phyloP scores from a whole-genome alignment of 768 basidiomycete genomes.

The Xerocomellus chrysenteron region DNA sequence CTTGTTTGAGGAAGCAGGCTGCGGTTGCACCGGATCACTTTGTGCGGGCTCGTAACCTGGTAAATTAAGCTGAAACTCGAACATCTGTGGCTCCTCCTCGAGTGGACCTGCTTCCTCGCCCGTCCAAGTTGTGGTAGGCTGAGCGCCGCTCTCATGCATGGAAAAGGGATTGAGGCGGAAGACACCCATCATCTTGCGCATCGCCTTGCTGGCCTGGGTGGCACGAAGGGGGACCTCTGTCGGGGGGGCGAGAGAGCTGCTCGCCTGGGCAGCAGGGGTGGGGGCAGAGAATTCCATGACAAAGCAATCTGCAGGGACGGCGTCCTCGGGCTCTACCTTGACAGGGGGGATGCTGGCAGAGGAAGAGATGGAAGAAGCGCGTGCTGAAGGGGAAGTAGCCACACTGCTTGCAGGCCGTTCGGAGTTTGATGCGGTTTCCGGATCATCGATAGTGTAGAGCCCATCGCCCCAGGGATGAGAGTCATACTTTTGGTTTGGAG shows the following conservation, averaged over 20 bases:
- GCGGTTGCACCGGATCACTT: conserved; percentile 19
- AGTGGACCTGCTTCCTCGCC: conserved; percentile 58
- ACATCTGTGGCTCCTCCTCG: conserved; percentile 56
- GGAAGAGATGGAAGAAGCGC: conserved; percentile 35
- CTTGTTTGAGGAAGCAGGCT: conserved; percentile 6
- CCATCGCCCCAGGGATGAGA: conserved; percentile 29
- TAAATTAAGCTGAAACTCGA: conserved; percentile 63
- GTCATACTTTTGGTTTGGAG: conserved; percentile 21
- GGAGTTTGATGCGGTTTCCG: conserved; percentile 35
- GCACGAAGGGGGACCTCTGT: conserved; percentile 74
- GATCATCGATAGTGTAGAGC: conserved; percentile 35
- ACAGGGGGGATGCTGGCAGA: conserved; percentile 30
- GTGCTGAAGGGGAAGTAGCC: conserved; percentile 36
- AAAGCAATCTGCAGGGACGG: conserved; percentile 28
- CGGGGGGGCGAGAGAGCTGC: conserved; percentile 47
- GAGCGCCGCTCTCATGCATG: conserved; percentile 52
- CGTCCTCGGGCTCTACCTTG: conserved; percentile 33
- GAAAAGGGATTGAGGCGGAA: conserved; percentile 79
- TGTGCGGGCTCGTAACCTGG: conserved; percentile 25
- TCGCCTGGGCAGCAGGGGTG: conserved; percentile 33
- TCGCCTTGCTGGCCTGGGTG: conserved; percentile 65
- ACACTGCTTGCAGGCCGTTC: conserved; percentile 34
- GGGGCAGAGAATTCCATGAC: conserved; percentile 36
- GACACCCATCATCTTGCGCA: conserved; percentile 76
- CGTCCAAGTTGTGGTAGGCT: conserved; percentile 43